Base-by-base conservation (phyloP, 805 yeast species). In the Pichia deserticola region DNA sequence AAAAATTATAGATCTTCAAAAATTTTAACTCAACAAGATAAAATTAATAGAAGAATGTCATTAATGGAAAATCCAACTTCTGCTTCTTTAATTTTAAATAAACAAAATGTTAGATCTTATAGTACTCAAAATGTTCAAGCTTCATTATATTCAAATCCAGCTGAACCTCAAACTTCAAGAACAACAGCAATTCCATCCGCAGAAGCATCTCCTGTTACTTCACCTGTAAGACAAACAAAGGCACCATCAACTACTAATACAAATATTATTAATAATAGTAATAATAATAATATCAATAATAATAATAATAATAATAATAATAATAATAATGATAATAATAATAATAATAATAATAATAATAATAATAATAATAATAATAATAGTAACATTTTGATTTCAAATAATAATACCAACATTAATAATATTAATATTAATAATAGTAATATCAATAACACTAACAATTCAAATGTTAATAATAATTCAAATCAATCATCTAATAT, bases 81-180 rank as follows among this genome's bases (percentile, higher is more conserved):
- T 9, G 62, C 68, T 48, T 68, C 65, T 8, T 60, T 69, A 40
- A 68, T 72, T 66, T 60, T 69, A 50, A 61, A 61, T 54, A 57
- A 59, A 44, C 62, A 64, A 29, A 59, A 61, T 43, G 57, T 60
- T 44, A 64, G 61, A 52, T 66, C 74, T 1, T 69, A 66, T 50
- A 64, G 70, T 32, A 68, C 75, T 20, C 72, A 70, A 39, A 69
- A 75, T 52, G 63, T 59, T 40, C 53, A 67, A 43, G 56, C 63
- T 42, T 44, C 60, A 27, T 58, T 77, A 55, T 75, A 78, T 52
- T 69, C 81, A 3, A 70, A 75, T 53, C 84, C 83, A 13, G 76
- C 82, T 3, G 82, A 84, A 29, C 87, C 89, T 15, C 82, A 85
- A 53, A 84, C 86, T 29, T 81, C 86, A 7, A 61, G 55, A 42